A percentile compares a stretch with the other conserved stretches of the same genome.
Evolutionary conservation across 192 early-diverging fungal genomes (phyloP).

Genomic region (Gryganskiella cystojenkinii): DNA sequence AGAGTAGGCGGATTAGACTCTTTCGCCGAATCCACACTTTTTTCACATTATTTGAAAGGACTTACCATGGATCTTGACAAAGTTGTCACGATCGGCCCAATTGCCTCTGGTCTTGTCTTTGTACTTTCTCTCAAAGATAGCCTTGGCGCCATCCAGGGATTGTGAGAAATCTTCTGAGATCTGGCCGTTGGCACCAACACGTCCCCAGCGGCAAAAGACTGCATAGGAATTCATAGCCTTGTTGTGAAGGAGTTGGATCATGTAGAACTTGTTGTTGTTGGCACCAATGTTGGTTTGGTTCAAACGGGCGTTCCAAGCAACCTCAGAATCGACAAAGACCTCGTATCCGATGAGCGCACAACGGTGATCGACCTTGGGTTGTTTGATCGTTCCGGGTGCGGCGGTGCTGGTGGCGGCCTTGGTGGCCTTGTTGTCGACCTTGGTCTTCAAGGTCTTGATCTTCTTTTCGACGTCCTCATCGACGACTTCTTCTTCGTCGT

Average conservation of each 20-base stretch:
- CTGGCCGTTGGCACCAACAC: constrained; percentile 74
- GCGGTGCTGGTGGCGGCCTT: constrained; percentile 16
- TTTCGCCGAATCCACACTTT: neutral
- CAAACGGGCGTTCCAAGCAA: constrained; percentile 67
- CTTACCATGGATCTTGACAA: constrained; percentile 31
- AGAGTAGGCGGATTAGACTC: neutral
- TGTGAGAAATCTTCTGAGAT: constrained; percentile 27
- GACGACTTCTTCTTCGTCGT: constrained; percentile 15
- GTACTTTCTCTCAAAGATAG: constrained; percentile 73
- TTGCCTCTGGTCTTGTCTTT: constrained; percentile 73
- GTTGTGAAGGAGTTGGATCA: constrained; percentile 68
- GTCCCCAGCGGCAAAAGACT: constrained; percentile 80
- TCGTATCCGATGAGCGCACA: constrained; percentile 6
- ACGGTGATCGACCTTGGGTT: constrained; percentile 38
- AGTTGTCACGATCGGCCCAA: constrained; percentile 66
- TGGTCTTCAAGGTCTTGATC: constrained; percentile 28
- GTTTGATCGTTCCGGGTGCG: constrained; percentile 25
- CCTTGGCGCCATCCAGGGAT: constrained; percentile 44
- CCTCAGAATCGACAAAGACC: constrained; percentile 43
- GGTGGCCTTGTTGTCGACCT: constrained; percentile 23
- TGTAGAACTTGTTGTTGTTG: constrained; percentile 84
- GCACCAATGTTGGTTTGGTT: constrained; percentile 74
- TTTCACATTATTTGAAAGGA: neutral
- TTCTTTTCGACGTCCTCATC: constrained; percentile 32
- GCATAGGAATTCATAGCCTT: constrained; percentile 52